Base-by-base conservation (phyloP, 768 basidiomycete genomes). In the Tephrocybe sp. region DNA sequence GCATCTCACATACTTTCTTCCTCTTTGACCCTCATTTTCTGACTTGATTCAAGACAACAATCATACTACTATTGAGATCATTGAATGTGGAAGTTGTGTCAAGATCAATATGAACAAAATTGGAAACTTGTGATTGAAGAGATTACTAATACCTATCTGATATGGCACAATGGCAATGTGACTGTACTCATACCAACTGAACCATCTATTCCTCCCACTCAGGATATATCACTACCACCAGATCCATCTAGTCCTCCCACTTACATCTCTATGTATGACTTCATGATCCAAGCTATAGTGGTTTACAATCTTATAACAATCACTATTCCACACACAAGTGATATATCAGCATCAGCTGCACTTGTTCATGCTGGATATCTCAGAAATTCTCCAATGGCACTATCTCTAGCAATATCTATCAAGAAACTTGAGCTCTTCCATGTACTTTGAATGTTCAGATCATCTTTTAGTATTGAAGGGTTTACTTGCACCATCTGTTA, bases 401-500 rank as follows among this genome's bases (percentile, higher is more conserved):
- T 58, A 3, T 48, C 58, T 20, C 26, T 57, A 20, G 64, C 63
- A 9, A 48, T 66, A 17, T 63, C 62, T 11, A 25, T 66, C 7
- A 54, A 51, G 34, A 61, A 60, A 8, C 57, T 66, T n/a, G 62
- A 66, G 45, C 47, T 63, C 21, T 65, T 53, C 39, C 49, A 50
- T 24, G 30, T 48, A 11, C 51, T 63, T 10, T 48, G 49, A 18
- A 28, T 58, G 15, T 39, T 24, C 11, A 54, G 60, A 34, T 51
- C 57, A 0, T 63, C 54, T 4, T 58, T 67, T 46, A 62, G 67
- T 46, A 26, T 63, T 12, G 57, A 68, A 44, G 57, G 53, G 0
- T 65, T 64, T 48, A 48, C 57, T 5, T 60, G 63, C 42, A 53
- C 58, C 7, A 18, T 69, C 1, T 69, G 63, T 51, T 56, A 65